Conservation (phyloP, 805 yeast genomes). For the Spathaspora hagerdaliae region DNA sequence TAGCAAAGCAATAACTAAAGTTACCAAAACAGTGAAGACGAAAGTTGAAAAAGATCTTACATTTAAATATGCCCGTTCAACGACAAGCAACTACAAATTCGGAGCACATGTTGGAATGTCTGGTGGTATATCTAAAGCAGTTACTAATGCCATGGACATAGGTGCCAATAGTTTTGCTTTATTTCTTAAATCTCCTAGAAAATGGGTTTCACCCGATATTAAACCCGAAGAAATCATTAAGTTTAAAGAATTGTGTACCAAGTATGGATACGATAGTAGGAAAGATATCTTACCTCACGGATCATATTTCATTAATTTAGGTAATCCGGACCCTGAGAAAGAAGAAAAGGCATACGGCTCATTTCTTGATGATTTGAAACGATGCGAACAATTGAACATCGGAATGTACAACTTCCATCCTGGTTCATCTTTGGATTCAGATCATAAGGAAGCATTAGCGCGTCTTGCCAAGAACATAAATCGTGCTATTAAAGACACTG, state of each 20-base stretch:
- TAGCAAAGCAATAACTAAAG: constrained; percentile 2
- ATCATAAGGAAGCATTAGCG: constrained; percentile 58
- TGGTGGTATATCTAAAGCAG: constrained; percentile 77
- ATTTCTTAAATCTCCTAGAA: constrained; percentile 83
- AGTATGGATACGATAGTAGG: constrained; percentile 63
- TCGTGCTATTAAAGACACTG: constrained; percentile 67
- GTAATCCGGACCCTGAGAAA: constrained; percentile 82
- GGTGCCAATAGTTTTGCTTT: constrained; percentile 84
- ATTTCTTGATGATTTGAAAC: constrained; percentile 76
- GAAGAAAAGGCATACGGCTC: constrained; percentile 71
- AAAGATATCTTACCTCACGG: constrained; percentile 92
- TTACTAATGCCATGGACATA: constrained; percentile 44
- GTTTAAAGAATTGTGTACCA: constrained; percentile 61
- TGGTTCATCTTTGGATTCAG: constrained; percentile 76
- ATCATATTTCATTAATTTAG: constrained; percentile 87
- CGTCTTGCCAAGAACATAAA: constrained; percentile 79
- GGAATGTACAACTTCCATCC: constrained; percentile 92
- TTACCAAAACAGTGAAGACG: constrained; percentile 3
- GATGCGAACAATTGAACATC: constrained; percentile 83
- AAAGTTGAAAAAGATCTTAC: constrained; percentile 5
- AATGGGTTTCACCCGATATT: constrained; percentile 84
- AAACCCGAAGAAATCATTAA: constrained; percentile 61
- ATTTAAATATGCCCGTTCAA: constrained; percentile 16
- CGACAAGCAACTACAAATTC: constrained; percentile 40
- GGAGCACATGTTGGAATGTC: constrained; percentile 89